Base-by-base conservation (phyloP, 257 asterid genomes). In the Eucommia ulmoides region DNA sequence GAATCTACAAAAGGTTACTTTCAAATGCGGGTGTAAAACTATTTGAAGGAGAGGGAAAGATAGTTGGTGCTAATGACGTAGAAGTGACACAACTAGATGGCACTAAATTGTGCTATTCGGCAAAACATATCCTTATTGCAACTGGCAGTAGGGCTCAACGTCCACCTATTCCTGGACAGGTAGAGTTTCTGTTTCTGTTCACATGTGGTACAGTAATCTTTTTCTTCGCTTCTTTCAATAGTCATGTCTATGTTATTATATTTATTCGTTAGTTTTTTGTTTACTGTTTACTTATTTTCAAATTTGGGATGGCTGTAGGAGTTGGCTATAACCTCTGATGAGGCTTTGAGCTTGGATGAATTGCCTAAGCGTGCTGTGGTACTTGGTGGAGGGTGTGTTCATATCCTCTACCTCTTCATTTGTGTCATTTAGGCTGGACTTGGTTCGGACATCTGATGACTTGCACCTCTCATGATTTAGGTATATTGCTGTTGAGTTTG, bases 401-500 rank as follows among this genome's bases (percentile, higher is more conserved):
- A 17, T 42, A 51, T 58, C 55, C 52, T 41, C 48, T 29, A 2
- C 54, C 23, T 29, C 48, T 52, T 20, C 23, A 51, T 19, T 55
- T 53, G 15, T 35, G 15, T 35, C 44, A 20, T 2, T 11, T 50
- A 63, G 17, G 18, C 53, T 22, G 54, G 22, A 64, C 38, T 49
- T 62, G 44, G 42, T 42, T 33, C 45, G 51, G 54, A 58, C 20
- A 52, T 55, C 24, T 53, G 20, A 26, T 51, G 61, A 48, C 24
- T 24, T 24, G 14, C 67, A 23, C 41, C 48, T 42, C 15, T 46
- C 19, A 23, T 45, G 16, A 38, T 52, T 20, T 52, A 91, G 99
- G 84, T 91, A 91, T 46, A 91, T 91, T 74, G 89, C 99, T 51
- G 96, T 91, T 62, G 99, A 91, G 83, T 91, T 91, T 70, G 99